Base-by-base conservation (phyloP, 345 rosid genomes). In the Cardamine resedifolia region DNA sequence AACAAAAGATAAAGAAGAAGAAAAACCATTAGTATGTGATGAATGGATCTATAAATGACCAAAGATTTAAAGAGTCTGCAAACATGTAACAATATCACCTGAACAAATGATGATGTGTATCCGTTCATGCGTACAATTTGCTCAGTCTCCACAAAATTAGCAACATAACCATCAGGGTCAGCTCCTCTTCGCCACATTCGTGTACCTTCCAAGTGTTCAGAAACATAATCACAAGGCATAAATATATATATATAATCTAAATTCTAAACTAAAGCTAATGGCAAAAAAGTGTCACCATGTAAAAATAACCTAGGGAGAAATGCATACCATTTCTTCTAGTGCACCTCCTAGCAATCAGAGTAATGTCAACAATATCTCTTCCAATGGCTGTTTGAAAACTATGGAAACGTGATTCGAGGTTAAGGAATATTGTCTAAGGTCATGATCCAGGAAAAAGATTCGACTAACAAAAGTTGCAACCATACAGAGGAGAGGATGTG, bases 121-220 rank as follows among this genome's bases (percentile, higher is more conserved):
- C 99, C 96, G 77, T 90, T 87, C 87, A 89, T 85, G 79, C 84
- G 99, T 59, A 90, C 70, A 78, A 90, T 86, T 83, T 91, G 99
- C 82, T 95, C 98, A 61, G 81, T 81, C 81, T 95, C 98, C 83
- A 95, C 99, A 71, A 95, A 91, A 76, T 95, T 95, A 68, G 99
- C 96, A 67, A 88, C 99, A 81, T 91, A 95, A 3, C 99, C 99
- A 82, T 95, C 99, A 71, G 90, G 60, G 81, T 95, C 99, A 78
- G 98, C 96, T 81, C 99, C 99, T 85, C 98, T 81, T 86, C 96
- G 87, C 99, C 98, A 95, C 96, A 95, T 82, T 34, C 96, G 96
- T 38, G 99, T 95, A 70, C 99, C 98, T 95, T 81, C 43, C 38
- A 75, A 70, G 51, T 60, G 58, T 64, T 10, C 33, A 68, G 5